These are phyloP conservation scores for Penicillium sp. DNA, from an alignment of 2,329 filamentous ascomycete genomes.

Conservation along the genomic window DNA sequence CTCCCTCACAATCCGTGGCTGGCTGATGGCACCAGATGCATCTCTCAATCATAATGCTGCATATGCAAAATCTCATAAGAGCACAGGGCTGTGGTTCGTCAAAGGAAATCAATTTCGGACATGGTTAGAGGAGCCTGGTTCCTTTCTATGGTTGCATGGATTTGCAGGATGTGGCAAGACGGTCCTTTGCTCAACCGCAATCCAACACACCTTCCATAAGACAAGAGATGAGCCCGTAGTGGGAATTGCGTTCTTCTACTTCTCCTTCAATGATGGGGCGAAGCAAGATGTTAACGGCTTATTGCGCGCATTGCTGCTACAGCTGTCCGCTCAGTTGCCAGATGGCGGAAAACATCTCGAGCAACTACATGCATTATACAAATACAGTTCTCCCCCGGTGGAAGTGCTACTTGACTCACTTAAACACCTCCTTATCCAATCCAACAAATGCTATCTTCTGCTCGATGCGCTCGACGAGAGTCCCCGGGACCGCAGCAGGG, in stretches of 20 bases:
- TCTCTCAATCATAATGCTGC: slow-evolving; percentile 39
- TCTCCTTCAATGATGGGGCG: slow-evolving; percentile 30
- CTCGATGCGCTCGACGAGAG: slow-evolving; percentile 22
- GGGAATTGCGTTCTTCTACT: slow-evolving; percentile 26
- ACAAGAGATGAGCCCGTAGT: slow-evolving; percentile 7
- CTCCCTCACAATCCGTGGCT: slow-evolving; percentile 30
- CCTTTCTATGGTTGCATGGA: slow-evolving; percentile 36
- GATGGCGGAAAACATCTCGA: slow-evolving; percentile 19
- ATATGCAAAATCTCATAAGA: slow-evolving; percentile 35
- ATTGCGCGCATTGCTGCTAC: slow-evolving; percentile 32
- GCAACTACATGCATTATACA: slow-evolving; percentile 7
- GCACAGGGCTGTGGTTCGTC: slow-evolving; percentile 41
- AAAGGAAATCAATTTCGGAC: slow-evolving; percentile 20
- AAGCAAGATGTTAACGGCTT: slow-evolving; percentile 29
- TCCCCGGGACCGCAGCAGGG: slow-evolving; percentile 8
- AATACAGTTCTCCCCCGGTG: background rate
- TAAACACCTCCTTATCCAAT: background rate
- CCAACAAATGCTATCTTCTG: slow-evolving; percentile 9
- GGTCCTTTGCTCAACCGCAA: slow-evolving; percentile 36
- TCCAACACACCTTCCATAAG: slow-evolving; percentile 25
- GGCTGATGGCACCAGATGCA: slow-evolving; percentile 45
- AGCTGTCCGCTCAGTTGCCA: slow-evolving; percentile 27
- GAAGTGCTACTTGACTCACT: slow-evolving; percentile 2
- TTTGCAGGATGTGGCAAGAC: slow-evolving; percentile 40
- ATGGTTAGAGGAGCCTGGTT: slow-evolving; percentile 30